Evolutionary conservation across 2,329 filamentous ascomycete genomes (phyloP), one percentile per base, ranked within the genome.

Genomic region (Penicillium griseofulvum): DNA sequence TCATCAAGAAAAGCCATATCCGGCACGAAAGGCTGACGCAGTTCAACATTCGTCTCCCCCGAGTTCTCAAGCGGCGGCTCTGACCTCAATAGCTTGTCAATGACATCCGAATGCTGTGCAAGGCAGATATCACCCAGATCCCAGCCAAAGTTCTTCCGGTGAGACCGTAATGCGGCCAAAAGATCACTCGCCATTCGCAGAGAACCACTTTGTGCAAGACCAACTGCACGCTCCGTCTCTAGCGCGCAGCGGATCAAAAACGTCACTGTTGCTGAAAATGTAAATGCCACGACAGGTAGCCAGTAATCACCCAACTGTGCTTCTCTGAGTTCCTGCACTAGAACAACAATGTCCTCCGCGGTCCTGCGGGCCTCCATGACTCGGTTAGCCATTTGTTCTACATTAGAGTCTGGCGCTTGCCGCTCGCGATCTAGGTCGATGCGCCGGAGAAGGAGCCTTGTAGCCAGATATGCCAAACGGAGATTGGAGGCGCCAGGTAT

Each of bases 51-150:
- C n/a, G 41, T 24, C 3, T 44, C 54, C 12, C 26, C 29, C 0
- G 42, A 17, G 11, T 37, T 31, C 11, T 41, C 19, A 3, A 17
- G 38, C 5, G 28, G 36, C n/a, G 49, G 47, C 1, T n/a, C 36
- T 12, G 53, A 59, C 9, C n/a, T 59, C 42, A 57, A 47, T 22
- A 71, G 58, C 60, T 76, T 81, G 29, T 81, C 76, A 0, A 82
- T 69, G 12, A 81, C 64, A 11, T 81, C 78, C 6, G 71, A 67
- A 57, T 81, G 77, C 45, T 81, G 77, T 0, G 74, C 71, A 1
- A 83, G 65, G 55, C 80, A 82, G 5, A 80, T 72, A 45, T 82
- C 79, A 0, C 73, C 80, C 1, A 83, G 65, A 55, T 83, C 80
- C 81, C 81, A 83, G 0, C 62, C 68, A 41, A 66, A 68, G 5